A percentile compares a stretch with the other conserved stretches of the same genome.
Conservation (phyloP, 257 asterid species). For the Vinca minor region DNA sequence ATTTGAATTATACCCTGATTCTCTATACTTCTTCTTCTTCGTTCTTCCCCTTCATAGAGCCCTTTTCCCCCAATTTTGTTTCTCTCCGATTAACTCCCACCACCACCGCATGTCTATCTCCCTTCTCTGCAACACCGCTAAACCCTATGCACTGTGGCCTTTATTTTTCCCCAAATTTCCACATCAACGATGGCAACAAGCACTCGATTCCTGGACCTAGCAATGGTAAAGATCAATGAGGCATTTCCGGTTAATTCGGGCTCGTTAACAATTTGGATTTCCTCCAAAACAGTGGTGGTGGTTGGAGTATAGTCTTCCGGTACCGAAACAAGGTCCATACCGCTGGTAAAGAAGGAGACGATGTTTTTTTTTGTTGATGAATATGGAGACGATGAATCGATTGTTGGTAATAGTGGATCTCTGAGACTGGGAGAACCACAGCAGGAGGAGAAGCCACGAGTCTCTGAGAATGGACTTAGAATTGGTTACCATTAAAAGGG, state of each 20-base stretch:
- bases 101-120: too few species aligned
- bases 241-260: conserved; percentile 61
- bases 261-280: conserved; percentile 45
- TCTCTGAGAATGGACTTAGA: not conserved
- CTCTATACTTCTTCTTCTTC: too few species aligned
- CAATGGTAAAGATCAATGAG: conserved; percentile 62
- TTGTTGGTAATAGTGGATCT: conserved; percentile 50
- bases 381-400: conserved; percentile 73
- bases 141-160: too few species aligned
- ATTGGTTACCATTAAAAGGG: too few species aligned
- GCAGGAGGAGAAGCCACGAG: conserved; percentile 32
- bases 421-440: conserved; percentile 47
- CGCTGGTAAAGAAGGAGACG: conserved; percentile 79
- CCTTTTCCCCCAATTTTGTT: too few species aligned
- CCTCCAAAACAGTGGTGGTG: conserved; percentile 33
- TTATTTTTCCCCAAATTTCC: too few species aligned
- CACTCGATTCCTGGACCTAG: conserved; percentile 73
- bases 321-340: conserved; percentile 59
- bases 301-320: conserved; percentile 11
- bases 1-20: too few species aligned
- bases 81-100: too few species aligned
- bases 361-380: too few species aligned
- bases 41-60: too few species aligned
- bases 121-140: too few species aligned
- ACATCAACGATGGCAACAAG: conserved; percentile 60